Conservation (phyloP, 1,284 basidiomycete species). For the Amylostereum areolatum region DNA sequence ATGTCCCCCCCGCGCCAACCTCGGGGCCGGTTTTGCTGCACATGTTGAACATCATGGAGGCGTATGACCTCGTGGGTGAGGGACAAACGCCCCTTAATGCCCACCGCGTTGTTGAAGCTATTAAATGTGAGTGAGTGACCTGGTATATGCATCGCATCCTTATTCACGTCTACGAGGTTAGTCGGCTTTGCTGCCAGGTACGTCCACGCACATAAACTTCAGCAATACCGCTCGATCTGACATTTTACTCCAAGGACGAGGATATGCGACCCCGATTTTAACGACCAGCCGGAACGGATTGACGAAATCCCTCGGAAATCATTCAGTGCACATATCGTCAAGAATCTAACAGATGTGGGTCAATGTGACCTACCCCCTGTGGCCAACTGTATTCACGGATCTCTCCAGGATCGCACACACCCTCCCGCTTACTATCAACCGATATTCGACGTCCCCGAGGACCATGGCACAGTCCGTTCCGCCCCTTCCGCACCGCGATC, state of each 20-base stretch:
- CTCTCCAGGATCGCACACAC: constrained; percentile 69
- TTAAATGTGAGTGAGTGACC: constrained; percentile 54
- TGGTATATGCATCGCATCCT: neutral
- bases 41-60: constrained; percentile 76
- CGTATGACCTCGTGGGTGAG: constrained; percentile 46
- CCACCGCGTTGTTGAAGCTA: constrained; percentile 70
- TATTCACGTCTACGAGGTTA: constrained; percentile 13
- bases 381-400: constrained; percentile 11
- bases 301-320: constrained; percentile 65
- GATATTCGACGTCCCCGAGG: constrained; percentile 66
- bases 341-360: constrained; percentile 77
- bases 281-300: constrained; percentile 51
- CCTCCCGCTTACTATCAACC: constrained; percentile 79
- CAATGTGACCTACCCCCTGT: constrained; percentile 2
- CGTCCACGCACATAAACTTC: constrained; percentile 3
- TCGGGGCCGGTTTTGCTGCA: constrained; percentile 77
- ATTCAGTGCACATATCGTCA: constrained; percentile 57
- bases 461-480: constrained; percentile 79
- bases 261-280: constrained; percentile 72
- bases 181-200: constrained; percentile 74
- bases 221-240: neutral
- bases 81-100: constrained; percentile 51
- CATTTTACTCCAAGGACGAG: constrained; percentile 49
- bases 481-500: constrained; percentile 4
- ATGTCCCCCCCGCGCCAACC: constrained; percentile 79